Base-by-base conservation (phyloP, 1,139 yeast genomes). In the Hyphopichia wangnamkhiaoensis region DNA sequence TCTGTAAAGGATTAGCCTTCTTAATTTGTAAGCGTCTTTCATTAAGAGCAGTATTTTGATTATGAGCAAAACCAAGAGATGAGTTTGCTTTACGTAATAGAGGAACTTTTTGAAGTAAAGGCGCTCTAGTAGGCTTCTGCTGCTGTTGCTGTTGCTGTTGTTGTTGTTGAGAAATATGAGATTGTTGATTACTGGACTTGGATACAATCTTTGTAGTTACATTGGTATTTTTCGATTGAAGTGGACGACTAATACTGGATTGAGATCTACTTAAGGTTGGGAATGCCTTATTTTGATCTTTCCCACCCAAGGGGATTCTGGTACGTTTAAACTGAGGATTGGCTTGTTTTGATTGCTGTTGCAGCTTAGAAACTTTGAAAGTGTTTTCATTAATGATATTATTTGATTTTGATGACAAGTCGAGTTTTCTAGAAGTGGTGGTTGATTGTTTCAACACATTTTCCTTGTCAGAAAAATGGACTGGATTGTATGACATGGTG, bases 281-380 rank as follows among this genome's bases (percentile, higher is more conserved):
- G n/a, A 56, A 37, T 25, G 46, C 45, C 21, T 49, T 49, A 49
- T 75, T 75, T 39, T 61, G 68, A 49, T 71, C 74, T 48, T 76
- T 76, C 2, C 79, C 79, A 3, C 79, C 78, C 41, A 76, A 62
- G 0, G 81, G 80, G 1, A 74, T 61, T 47, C 80, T 56, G 31
- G 50, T 33, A 34, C 34, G 28, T 17, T 31, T 30, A 1, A 19
- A 8, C n/a, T 15, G 30, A 15, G 21, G 34, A 14, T 5, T 21
- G 15, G 3, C 6, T 8, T 21, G 18, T 7, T 17, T n/a, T n/a
- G 15, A 7, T 17, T 33, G 29, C 12, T 25, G 19, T 7, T n/a
- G 29, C 9, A 16, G 30, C 18, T 33, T 33, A 3, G 35, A 23
- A 7, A 33, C 16, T 18, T 25, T 33, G 14, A 32, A 32, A n/a